A percentile compares a stretch with the other conserved stretches of the same genome.
phyloP scores from a whole-genome alignment of 768 basidiomycete genomes.

The Russula compacta region DNA sequence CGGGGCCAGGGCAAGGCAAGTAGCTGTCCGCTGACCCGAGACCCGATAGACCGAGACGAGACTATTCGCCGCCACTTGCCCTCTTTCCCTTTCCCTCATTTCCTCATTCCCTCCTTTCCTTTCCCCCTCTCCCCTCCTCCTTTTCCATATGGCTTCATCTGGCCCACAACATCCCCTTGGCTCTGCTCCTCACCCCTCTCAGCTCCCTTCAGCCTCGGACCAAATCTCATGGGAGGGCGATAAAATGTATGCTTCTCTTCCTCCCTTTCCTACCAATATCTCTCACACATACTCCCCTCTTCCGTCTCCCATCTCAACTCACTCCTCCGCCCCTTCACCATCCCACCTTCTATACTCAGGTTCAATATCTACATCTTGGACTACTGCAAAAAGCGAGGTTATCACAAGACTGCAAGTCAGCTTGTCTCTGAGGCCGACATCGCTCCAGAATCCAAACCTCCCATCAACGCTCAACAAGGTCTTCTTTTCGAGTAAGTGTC shows the following conservation, averaged over 20 bases:
- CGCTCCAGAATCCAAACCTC: conserved; percentile 50
- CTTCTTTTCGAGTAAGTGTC: conserved; percentile 68
- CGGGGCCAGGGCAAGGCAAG: too few relatives aligned
- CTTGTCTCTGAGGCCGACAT: conserved; percentile 62
- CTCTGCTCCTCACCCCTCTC: conserved; percentile 14
- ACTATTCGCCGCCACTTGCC: too few relatives aligned
- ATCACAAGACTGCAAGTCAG: conserved; percentile 59
- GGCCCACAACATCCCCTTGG: conserved; percentile 13
- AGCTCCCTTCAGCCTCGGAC: conserved; percentile 12
- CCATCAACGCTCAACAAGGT: conserved; percentile 78
- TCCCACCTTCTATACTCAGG: conserved; percentile 33
- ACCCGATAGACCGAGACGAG: too few relatives aligned
- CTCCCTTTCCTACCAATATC: background rate
- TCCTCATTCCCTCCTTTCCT: background rate
- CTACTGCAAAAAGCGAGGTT: conserved; percentile 77
- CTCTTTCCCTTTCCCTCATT: background rate
- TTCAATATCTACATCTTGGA: conserved; percentile 87
- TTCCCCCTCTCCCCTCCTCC: background rate
- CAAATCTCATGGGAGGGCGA: conserved; percentile 72
- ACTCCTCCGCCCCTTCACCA: background rate
- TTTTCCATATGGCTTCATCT: conserved; percentile 11
- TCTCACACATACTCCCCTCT: background rate
- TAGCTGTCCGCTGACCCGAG: too few relatives aligned
- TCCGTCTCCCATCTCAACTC: background rate
- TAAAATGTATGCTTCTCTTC: conserved; percentile 47